Evolutionary conservation across 2,329 filamentous ascomycete species (phyloP).

Genomic region (Pseudogymnoascus sp.): DNA sequence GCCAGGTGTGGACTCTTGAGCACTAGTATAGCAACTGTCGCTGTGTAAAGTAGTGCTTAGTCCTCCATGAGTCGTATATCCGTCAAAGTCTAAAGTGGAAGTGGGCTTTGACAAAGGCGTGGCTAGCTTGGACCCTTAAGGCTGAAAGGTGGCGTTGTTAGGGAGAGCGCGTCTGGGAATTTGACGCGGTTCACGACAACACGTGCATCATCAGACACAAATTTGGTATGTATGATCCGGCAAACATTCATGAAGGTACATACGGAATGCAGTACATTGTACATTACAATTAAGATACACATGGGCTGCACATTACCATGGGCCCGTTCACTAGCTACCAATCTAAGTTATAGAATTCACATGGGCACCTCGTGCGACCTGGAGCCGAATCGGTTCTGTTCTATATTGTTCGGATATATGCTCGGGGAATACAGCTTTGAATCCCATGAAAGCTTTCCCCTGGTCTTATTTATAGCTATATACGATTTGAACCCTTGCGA

Average conservation of each 20-base stretch:
- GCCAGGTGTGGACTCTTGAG: background rate
- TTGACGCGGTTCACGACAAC: conserved; percentile 8
- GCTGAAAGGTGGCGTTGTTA: background rate
- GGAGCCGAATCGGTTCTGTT: background rate
- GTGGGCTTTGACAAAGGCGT: conserved; percentile 3
- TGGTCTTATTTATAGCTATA: background rate
- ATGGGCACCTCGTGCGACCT: background rate
- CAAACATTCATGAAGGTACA: background rate
- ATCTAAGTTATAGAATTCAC: background rate
- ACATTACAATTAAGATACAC: background rate
- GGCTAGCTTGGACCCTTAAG: conserved; percentile 1
- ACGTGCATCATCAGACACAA: background rate
- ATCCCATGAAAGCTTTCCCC: background rate
- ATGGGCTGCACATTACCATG: background rate
- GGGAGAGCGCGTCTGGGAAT: background rate
- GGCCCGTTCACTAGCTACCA: background rate
- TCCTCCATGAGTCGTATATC: background rate
- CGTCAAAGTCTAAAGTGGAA: background rate
- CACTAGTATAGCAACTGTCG: background rate
- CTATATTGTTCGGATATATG: conserved; percentile 1
- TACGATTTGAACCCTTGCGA: background rate
- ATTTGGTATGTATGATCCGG: background rate
- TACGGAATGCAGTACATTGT: background rate
- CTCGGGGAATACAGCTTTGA: background rate
- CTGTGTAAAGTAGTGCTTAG: background rate